phyloP scores from a whole-genome alignment of 345 rosid genomes.

The Fremontodendron californicum region DNA sequence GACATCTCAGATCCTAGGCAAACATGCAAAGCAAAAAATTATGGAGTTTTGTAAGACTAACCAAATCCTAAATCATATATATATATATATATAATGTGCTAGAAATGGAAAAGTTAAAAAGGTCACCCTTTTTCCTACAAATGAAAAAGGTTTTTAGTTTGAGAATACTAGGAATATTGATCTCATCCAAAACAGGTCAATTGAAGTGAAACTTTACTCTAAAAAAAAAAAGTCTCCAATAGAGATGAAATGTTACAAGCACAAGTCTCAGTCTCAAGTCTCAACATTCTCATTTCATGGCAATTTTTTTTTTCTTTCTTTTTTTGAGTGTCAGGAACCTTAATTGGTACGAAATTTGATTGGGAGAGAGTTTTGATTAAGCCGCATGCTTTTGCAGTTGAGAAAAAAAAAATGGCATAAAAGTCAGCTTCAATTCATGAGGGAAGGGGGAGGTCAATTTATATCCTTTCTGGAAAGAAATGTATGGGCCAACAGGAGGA shows the following conservation, averaged over 20 bases:
- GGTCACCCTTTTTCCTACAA: neutral
- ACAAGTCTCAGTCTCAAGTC: neutral
- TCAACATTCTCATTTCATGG: neutral
- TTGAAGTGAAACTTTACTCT: neutral
- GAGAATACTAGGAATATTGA: neutral
- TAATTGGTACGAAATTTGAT: neutral
- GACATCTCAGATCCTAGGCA: no score
- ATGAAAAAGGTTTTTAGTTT: neutral
- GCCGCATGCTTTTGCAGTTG: neutral
- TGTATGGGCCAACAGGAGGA: conserved; percentile 6
- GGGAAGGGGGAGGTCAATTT: neutral
- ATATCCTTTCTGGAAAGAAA: conserved; percentile 3
- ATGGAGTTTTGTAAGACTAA: neutral
- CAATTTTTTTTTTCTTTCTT: neutral
- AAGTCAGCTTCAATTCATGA: neutral
- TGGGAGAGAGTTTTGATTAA: neutral
- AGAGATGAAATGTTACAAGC: neutral
- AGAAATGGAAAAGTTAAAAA: neutral
- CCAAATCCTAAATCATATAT: no score
- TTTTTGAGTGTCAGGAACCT: neutral
- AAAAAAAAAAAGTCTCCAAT: neutral
- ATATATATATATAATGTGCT: neutral
- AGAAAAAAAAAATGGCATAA: neutral
- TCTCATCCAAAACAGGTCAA: neutral
- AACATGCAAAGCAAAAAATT: neutral